Percentiles rank a stretch among this genome's conserved stretches.
These are phyloP conservation scores for Tripterygium wilfordii DNA, from an alignment of 177 flowering plant genomes.

Conservation along the genomic window DNA sequence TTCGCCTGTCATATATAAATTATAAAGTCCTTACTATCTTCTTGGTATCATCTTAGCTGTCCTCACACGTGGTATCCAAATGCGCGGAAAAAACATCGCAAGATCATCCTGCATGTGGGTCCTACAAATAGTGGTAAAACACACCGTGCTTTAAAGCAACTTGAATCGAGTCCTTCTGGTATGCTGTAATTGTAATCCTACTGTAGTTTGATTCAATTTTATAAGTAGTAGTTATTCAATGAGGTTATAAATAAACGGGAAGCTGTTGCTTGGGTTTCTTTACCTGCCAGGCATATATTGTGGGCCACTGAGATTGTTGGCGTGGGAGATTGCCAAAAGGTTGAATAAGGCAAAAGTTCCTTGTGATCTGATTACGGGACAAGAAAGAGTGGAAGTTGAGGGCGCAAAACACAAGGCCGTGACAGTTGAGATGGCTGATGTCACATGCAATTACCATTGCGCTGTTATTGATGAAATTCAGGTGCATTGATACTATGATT, in stretches of 20 bases:
- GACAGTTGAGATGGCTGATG: constrained; percentile 98
- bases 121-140: constrained; percentile 99
- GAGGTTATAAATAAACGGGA: constrained; percentile 1
- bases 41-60: constrained; percentile 28
- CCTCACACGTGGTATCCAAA: constrained; percentile 94
- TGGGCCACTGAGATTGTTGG: constrained; percentile 89
- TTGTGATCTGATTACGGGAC: constrained; percentile 88
- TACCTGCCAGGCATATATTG: constrained; percentile 70
- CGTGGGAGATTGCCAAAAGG: constrained; percentile 91
- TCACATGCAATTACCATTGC: constrained; percentile 55
- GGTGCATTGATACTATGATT: constrained; percentile 29
- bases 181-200: neutral
- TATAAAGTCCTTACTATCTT: neutral
- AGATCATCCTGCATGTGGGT: constrained; percentile 76
- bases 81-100: constrained; percentile 76
- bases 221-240: too few species aligned
- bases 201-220: neutral
- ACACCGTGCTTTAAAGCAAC: constrained; percentile 66
- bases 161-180: constrained; percentile 80
- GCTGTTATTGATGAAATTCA: constrained; percentile 97
- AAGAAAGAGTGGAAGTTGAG: constrained; percentile 76
- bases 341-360: constrained; percentile 82
- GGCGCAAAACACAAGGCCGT: constrained; percentile 88
- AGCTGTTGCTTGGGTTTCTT: too few species aligned
- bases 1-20: neutral